Conservation (phyloP, 2,329 filamentous ascomycete genomes). For the Monosporascus cannonballus region DNA sequence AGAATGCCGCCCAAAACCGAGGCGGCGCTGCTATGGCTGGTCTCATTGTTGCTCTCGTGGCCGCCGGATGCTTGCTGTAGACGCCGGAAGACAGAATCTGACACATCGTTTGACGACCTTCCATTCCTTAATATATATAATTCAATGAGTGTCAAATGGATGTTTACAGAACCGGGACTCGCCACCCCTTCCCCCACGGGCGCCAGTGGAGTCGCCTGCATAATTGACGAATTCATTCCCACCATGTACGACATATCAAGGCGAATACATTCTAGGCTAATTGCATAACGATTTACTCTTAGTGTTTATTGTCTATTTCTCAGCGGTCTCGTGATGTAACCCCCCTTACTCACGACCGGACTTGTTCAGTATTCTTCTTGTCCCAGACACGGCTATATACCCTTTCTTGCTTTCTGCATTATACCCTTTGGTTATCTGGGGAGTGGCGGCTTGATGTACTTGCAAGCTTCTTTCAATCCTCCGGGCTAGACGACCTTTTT, state of each 20-base stretch:
- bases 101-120: not conserved
- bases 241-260: not conserved
- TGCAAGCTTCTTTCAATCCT: not conserved
- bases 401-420: conserved; percentile 1
- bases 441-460: not conserved
- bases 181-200: too few relatives aligned
- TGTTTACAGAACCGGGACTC: too few relatives aligned
- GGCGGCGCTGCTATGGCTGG: conserved; percentile 46
- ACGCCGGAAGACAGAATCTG: not conserved
- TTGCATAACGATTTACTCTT: not conserved
- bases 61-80: conserved; percentile 34
- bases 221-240: not conserved
- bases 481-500: not conserved
- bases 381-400: not conserved
- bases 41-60: conserved; percentile 49
- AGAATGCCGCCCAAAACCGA: conserved; percentile 38
- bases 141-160: too few relatives aligned
- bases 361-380: not conserved
- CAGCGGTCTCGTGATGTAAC: not conserved
- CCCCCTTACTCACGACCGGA: not conserved
- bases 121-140: too few relatives aligned
- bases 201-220: too few relatives aligned
- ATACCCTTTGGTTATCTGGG: not conserved
- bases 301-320: conserved; percentile 2
- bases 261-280: not conserved